A percentile compares a stretch with the other conserved stretches of the same genome.
Evolutionary conservation across 1,139 yeast genomes (phyloP).

Genomic region (Trichomonascaceae sp.): DNA sequence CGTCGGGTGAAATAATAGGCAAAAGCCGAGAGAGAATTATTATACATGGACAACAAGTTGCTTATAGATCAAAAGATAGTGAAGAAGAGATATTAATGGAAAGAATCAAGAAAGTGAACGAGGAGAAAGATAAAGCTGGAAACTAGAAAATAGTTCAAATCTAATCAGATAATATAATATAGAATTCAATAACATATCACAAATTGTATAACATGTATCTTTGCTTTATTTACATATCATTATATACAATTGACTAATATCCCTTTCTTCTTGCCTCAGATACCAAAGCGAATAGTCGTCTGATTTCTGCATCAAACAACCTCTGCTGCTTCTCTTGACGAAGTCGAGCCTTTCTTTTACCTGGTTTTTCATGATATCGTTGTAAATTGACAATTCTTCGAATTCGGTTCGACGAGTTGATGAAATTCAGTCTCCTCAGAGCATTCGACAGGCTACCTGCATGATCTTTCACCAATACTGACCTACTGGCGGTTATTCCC

Average conservation of each 20-base stretch:
- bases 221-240: neutral
- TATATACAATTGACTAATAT: conserved; percentile 20
- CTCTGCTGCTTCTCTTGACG: conserved; percentile 29
- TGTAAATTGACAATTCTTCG: conserved; percentile 26
- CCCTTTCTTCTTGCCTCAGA: conserved; percentile 34
- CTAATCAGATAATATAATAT: no score
- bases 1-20: conserved; percentile 26
- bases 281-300: conserved; percentile 32
- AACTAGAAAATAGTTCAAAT: no score
- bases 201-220: no score
- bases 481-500: conserved; percentile 33
- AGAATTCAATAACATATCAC: no score
- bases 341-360: conserved; percentile 31
- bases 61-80: neutral
- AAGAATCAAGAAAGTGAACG: conserved; percentile 22
- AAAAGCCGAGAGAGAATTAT: conserved; percentile 23
- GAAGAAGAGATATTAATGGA: conserved; percentile 20
- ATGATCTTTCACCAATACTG: conserved; percentile 24
- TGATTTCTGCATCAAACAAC: conserved; percentile 31
- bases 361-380: conserved; percentile 32
- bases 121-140: neutral
- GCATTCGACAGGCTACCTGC: conserved; percentile 23
- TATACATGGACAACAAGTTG: conserved; percentile 19
- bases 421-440: conserved; percentile 24
- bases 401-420: conserved; percentile 28